phyloP scores from a whole-genome alignment of 192 early-diverging fungal genomes.

The Mortierella hygrophila region DNA sequence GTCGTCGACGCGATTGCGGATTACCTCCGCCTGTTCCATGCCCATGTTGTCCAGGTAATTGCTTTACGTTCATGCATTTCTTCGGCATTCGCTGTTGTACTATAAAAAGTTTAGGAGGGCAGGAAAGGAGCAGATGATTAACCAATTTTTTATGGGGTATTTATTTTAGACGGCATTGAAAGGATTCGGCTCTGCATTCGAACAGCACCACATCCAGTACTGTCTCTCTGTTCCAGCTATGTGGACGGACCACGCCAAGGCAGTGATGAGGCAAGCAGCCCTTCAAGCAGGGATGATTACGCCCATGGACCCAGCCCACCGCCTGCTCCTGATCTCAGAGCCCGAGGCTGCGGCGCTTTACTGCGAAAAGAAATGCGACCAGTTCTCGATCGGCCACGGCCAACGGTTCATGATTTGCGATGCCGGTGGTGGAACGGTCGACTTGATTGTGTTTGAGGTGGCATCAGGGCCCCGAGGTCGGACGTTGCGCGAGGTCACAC shows the following conservation, averaged over 20 bases:
- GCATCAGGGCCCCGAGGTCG: slow-evolving; percentile 50
- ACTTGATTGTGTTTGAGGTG: slow-evolving; percentile 64
- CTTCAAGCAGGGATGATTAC: slow-evolving; percentile 59
- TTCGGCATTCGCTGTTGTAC: background rate
- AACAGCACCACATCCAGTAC: slow-evolving; percentile 61
- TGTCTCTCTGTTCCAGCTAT: slow-evolving; percentile 69
- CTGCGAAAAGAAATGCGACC: slow-evolving; percentile 55
- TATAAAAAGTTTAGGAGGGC: background rate
- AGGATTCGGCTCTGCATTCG: slow-evolving; percentile 64
- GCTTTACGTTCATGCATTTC: too few species aligned
- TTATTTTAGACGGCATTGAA: slow-evolving; percentile 29
- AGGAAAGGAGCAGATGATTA: background rate
- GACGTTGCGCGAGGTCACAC: slow-evolving; percentile 59
- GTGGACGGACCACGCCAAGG: slow-evolving; percentile 67
- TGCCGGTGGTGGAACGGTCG: slow-evolving; percentile 60
- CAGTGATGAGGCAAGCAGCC: slow-evolving; percentile 63
- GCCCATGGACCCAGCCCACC: slow-evolving; percentile 58
- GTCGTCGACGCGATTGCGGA: slow-evolving; percentile 64
- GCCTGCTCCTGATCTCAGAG: slow-evolving; percentile 56
- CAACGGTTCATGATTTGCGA: slow-evolving; percentile 60
- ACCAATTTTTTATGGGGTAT: background rate
- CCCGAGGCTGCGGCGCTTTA: slow-evolving; percentile 46
- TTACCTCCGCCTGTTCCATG: slow-evolving; percentile 65
- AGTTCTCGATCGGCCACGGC: slow-evolving; percentile 41
- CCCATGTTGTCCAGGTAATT: slow-evolving; percentile 57